A percentile compares a stretch with the other conserved stretches of the same genome.
Evolutionary conservation across 805 yeast genomes (phyloP).

Genomic region (Suhomyces sp.): DNA sequence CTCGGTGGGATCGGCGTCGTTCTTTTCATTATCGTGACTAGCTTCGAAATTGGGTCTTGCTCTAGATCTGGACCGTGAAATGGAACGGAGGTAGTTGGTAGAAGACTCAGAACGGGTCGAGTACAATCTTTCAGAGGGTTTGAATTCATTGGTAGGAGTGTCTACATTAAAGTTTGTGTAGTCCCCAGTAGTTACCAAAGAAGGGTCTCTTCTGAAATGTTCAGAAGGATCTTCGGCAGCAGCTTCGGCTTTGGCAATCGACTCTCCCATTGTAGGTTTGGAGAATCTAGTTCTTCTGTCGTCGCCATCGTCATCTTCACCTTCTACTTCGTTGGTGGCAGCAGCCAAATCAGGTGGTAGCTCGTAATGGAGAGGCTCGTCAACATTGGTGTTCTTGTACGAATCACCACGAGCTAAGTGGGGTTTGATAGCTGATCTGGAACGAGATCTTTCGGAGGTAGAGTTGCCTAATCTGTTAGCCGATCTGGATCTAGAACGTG

Average conservation of each 20-base stretch:
- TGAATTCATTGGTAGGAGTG: constrained; percentile 16
- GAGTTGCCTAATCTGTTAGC: constrained; percentile 11
- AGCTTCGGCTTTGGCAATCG: constrained; percentile 42
- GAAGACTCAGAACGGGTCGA: constrained; percentile 42
- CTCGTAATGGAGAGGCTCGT: constrained; percentile 43
- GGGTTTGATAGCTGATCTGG: constrained; percentile 36
- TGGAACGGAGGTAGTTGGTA: constrained; percentile 58
- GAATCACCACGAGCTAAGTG: constrained; percentile 79
- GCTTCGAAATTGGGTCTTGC: constrained; percentile 21
- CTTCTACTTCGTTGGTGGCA: constrained; percentile 12
- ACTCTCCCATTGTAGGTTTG: constrained; percentile 43
- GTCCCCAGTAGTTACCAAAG: constrained; percentile 45
- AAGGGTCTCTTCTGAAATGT: constrained; percentile 27
- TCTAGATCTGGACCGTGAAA: constrained; percentile 63
- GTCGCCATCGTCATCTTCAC: constrained; percentile 31
- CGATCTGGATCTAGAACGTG: constrained; percentile 14
- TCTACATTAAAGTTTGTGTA: constrained; percentile 45
- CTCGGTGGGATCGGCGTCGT: constrained; percentile 34
- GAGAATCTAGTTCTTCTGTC: constrained; percentile 40
- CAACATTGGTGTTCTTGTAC: constrained; percentile 55
- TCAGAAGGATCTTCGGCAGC: constrained; percentile 1
- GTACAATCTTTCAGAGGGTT: constrained; percentile 15
- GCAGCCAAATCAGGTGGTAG: constrained; percentile 37
- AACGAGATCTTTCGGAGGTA: constrained; percentile 25
- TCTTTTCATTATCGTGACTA: constrained; percentile 29